Evolutionary conservation across 805 yeast species (phyloP).

Genomic region (Soucietia sequanensis): DNA sequence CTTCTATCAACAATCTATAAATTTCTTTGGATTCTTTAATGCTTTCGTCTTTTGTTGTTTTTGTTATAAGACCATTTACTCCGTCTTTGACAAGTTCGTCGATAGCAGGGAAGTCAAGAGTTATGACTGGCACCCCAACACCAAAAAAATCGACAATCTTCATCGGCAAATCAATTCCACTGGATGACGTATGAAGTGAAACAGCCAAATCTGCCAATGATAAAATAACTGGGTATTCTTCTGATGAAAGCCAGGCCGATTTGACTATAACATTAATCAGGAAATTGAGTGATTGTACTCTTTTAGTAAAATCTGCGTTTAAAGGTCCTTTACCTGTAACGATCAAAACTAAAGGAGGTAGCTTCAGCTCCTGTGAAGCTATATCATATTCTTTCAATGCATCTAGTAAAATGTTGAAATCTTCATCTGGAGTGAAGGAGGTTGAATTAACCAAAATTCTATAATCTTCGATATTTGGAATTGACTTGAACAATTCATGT

Average conservation of each 20-base stretch:
- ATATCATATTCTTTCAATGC: slow-evolving; percentile 66
- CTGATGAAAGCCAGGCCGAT: slow-evolving; percentile 73
- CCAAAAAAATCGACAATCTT: slow-evolving; percentile 96
- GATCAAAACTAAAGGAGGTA: slow-evolving; percentile 60
- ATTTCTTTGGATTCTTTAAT: slow-evolving; percentile 21
- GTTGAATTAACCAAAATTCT: slow-evolving; percentile 83
- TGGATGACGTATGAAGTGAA: slow-evolving; percentile 86
- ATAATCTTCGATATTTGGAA: slow-evolving; percentile 34
- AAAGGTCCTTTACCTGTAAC: slow-evolving; percentile 98
- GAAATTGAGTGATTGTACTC: slow-evolving; percentile 44
- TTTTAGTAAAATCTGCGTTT: slow-evolving; percentile 48
- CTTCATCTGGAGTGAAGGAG: slow-evolving; percentile 95
- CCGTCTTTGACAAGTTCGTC: slow-evolving; percentile 70
- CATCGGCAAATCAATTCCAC: slow-evolving; percentile 96
- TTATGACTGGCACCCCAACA: slow-evolving; percentile 87
- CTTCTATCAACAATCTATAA: slow-evolving; percentile 20
- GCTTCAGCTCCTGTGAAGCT: slow-evolving; percentile 5
- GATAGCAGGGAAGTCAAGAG: slow-evolving; percentile 74
- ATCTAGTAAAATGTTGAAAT: slow-evolving; percentile 64
- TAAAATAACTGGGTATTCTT: slow-evolving; percentile 75
- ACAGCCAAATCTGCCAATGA: slow-evolving; percentile 83
- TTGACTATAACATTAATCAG: slow-evolving; percentile 53
- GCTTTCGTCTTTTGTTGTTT: slow-evolving; percentile 27
- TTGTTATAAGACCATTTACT: slow-evolving; percentile 61
- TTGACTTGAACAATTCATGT: slow-evolving; percentile 25